Evolutionary conservation across 768 basidiomycete genomes (phyloP).

Genomic region (Mrakia blollopis): DNA sequence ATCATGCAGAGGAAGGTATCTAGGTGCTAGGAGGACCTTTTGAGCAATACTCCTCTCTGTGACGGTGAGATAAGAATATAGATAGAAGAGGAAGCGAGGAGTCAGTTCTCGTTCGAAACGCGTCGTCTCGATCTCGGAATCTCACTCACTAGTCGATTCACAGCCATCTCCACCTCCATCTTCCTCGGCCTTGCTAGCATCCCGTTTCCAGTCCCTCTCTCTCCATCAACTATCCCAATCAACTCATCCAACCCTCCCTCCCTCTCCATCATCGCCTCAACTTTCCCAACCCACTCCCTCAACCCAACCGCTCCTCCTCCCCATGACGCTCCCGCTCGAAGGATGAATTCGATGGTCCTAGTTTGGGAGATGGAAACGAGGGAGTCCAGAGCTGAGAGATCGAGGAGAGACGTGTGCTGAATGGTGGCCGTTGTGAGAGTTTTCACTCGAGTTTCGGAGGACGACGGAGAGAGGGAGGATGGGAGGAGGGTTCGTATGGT

Average conservation of each 20-base stretch:
- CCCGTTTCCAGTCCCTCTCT: background rate
- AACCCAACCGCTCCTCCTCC: background rate
- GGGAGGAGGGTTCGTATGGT: background rate
- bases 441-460: background rate
- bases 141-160: background rate
- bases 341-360: background rate
- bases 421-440: background rate
- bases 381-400: background rate
- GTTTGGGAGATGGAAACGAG: slow-evolving; percentile 8
- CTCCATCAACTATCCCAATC: background rate
- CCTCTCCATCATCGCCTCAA: background rate
- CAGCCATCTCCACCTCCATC: background rate
- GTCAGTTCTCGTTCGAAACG: background rate
- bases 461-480: background rate
- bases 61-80: background rate
- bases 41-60: slow-evolving; percentile 1
- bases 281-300: background rate
- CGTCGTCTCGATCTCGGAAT: background rate
- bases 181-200: slow-evolving; percentile 9
- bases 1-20: background rate
- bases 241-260: slow-evolving; percentile 1
- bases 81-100: background rate
- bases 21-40: background rate
- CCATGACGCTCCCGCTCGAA: background rate
- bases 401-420: background rate